Base-by-base conservation (phyloP, 1,284 basidiomycete species). In the Farysia itapuensis region DNA sequence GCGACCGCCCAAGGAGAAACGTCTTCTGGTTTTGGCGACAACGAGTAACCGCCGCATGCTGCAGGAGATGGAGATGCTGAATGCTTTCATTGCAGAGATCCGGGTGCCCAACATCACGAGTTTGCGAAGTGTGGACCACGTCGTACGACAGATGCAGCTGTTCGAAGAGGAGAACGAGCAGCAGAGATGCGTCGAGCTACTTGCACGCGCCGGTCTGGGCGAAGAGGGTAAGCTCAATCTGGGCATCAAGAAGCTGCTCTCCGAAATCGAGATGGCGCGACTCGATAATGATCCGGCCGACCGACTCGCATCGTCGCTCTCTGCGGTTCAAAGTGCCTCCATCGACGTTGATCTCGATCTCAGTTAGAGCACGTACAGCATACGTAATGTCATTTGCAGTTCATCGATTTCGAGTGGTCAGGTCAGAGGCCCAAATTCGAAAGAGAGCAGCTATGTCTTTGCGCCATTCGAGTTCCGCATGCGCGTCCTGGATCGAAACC, bases 1-100 rank as follows among this genome's bases (percentile, higher is more conserved):
- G 67, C 83, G 89, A 60, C 95, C 95, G 36, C 95, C 95, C 1
- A 96, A 97, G 87, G 91, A 87, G 58, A 90, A 90, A 16, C 89
- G 95, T 19, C 83, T 99, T 13, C 81, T 99, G 35, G 84, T 98
- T 64, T 83, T 99, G 47, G 91, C 90, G 2, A 99, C 95, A 0
- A 89, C 94, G 1, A 92, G 91, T 5, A 84, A 92, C 68, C 85
- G 87, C 12, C 82, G 87, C 4, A 88, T 96, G 78, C 82, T 99
- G 32, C 84, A 84, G 7, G 92, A 97, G 56, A 87, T 97, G 77
- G 92, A 94, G 35, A 84, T 96, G 39, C 81, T 85, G 28, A 89
- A 93, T 49, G 83, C 84, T 0, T 98, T 99, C 75, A 90, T 95
- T 75, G 82, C 92, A 2, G 87, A 96, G 67, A 83, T 95, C 34